phyloP scores from a whole-genome alignment of 805 yeast genomes.

The Isabelozyma pseudorhagii region DNA sequence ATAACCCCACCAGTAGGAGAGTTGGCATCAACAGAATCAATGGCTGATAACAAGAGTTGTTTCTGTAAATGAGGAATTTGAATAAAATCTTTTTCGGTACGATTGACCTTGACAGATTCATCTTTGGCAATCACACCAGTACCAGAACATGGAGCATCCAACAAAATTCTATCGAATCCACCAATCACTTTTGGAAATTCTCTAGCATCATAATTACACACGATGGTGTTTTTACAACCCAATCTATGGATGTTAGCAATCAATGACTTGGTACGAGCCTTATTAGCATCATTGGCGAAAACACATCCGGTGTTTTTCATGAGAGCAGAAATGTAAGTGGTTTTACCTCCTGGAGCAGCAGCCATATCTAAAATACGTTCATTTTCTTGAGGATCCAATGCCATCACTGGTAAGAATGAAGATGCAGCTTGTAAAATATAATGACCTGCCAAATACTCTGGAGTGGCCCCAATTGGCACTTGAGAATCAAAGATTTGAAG shows the following conservation, averaged over 20 bases:
- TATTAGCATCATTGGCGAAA: conserved; percentile 96
- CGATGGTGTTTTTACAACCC: conserved; percentile 95
- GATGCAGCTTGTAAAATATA: conserved; percentile 98
- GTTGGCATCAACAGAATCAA: conserved; percentile 93
- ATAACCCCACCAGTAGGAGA: conserved; percentile 90
- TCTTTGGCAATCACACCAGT: conserved; percentile 99
- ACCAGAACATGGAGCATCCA: conserved; percentile 99
- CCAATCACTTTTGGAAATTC: conserved; percentile 98
- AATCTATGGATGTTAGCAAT: conserved; percentile 97
- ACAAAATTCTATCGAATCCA: conserved; percentile 90
- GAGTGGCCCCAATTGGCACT: conserved; percentile 99
- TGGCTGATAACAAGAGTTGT: conserved; percentile 89
- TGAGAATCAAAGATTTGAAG: conserved; percentile 96
- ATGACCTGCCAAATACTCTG: conserved; percentile 97
- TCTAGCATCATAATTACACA: conserved; percentile 96
- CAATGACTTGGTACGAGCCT: conserved; percentile 91
- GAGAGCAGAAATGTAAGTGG: conserved; percentile 89
- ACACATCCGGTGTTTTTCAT: conserved; percentile 98
- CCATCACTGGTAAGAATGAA: conserved; percentile 96
- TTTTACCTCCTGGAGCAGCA: conserved; percentile 99
- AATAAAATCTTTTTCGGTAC: conserved; percentile 95
- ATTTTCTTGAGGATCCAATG: conserved; percentile 93
- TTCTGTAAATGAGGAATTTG: conserved; percentile 96
- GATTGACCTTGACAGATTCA: conserved; percentile 85
- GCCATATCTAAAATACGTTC: conserved; percentile 98